A percentile compares a stretch with the other conserved stretches of the same genome.
Conservation (phyloP, 2,329 filamentous ascomycete genomes). For the Cladosporium sp. region DNA sequence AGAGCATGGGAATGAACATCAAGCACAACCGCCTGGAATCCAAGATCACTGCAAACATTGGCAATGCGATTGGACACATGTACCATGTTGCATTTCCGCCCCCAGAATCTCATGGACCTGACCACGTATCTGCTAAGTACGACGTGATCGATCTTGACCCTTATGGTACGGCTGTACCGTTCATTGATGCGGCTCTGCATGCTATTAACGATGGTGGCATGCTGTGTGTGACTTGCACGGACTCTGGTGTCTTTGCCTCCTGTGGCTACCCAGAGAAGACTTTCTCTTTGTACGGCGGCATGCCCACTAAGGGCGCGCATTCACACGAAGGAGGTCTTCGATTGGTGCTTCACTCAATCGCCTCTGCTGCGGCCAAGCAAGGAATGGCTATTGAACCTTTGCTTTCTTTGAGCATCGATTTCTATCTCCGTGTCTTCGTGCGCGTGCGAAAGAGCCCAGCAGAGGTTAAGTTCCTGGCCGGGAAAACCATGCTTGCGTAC, state of each 20-base stretch:
- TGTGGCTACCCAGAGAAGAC: constrained; percentile 93
- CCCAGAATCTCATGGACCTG: constrained; percentile 29
- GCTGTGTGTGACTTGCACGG: constrained; percentile 93
- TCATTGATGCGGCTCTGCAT: constrained; percentile 87
- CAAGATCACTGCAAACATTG: constrained; percentile 68
- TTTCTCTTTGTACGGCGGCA: constrained; percentile 87
- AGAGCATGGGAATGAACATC: constrained; percentile 77
- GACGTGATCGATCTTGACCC: constrained; percentile 96
- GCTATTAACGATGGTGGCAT: constrained; percentile 83
- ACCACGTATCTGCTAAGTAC: constrained; percentile 54
- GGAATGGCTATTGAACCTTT: constrained; percentile 86
- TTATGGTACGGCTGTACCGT: constrained; percentile 88
- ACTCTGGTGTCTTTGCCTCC: constrained; percentile 92
- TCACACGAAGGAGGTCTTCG: constrained; percentile 88
- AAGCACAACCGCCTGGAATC: constrained; percentile 72
- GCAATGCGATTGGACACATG: constrained; percentile 90
- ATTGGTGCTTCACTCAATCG: constrained; percentile 77
- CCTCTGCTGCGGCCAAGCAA: constrained; percentile 76
- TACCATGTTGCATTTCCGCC: constrained; percentile 52
- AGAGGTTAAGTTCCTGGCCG: constrained; percentile 83
- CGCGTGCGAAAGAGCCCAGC: constrained; percentile 73
- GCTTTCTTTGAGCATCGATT: constrained; percentile 91
- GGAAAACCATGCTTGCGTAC: constrained; percentile 90
- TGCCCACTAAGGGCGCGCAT: constrained; percentile 77
- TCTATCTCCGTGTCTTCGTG: constrained; percentile 88